These are phyloP conservation scores for Blastobotrys persicus DNA, from an alignment of 1,139 yeast genomes.

Conservation along the genomic window DNA sequence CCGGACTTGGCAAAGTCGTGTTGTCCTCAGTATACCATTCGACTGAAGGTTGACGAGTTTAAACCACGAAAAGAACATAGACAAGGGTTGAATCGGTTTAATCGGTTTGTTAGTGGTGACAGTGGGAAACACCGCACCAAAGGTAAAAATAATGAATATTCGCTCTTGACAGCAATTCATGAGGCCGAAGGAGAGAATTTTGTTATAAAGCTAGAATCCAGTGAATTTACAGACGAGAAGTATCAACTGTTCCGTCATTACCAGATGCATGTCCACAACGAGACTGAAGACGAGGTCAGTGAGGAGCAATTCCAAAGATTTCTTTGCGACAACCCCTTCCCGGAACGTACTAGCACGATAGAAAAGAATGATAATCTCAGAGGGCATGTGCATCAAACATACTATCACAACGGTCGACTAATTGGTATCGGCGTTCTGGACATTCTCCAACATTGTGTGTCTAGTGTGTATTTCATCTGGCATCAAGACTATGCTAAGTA, in stretches of 20 bases:
- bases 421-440: slow-evolving; percentile 80
- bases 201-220: slow-evolving; percentile 47
- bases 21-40: slow-evolving; percentile 78
- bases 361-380: slow-evolving; percentile 19
- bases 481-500: slow-evolving; percentile 73
- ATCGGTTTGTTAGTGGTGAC: slow-evolving; percentile 40
- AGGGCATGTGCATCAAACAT: slow-evolving; percentile 71
- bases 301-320: slow-evolving; percentile 56
- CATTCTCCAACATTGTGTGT: slow-evolving; percentile 69
- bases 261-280: slow-evolving; percentile 68
- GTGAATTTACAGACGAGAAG: slow-evolving; percentile 57
- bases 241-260: slow-evolving; percentile 64
- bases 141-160: slow-evolving; percentile 30
- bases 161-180: slow-evolving; percentile 32
- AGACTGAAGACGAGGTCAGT: slow-evolving; percentile 48
- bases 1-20: slow-evolving; percentile 72
- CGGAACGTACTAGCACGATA: slow-evolving; percentile 27
- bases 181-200: slow-evolving; percentile 20
- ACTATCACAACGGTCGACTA: slow-evolving; percentile 59
- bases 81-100: slow-evolving; percentile 61
- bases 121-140: slow-evolving; percentile 23
- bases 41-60: slow-evolving; percentile 53
- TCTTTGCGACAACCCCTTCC: slow-evolving; percentile 68
- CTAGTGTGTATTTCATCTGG: slow-evolving; percentile 87
- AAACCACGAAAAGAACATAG: slow-evolving; percentile 64